phyloP scores from a whole-genome alignment of 768 basidiomycete species.

The Trametes cinnabarina region DNA sequence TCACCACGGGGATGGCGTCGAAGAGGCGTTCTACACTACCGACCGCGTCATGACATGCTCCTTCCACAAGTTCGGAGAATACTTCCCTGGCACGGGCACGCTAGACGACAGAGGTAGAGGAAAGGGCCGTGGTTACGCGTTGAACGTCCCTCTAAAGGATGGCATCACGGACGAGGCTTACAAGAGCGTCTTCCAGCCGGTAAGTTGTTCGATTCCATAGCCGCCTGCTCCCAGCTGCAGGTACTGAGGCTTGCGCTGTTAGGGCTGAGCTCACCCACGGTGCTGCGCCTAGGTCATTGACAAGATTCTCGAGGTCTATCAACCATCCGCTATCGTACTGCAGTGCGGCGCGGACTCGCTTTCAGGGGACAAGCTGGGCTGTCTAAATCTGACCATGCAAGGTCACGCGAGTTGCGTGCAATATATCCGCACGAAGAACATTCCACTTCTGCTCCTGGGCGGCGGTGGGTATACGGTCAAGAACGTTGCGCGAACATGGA shows the following conservation, averaged over 20 bases:
- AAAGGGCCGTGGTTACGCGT: slow-evolving; percentile 81
- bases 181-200: slow-evolving; percentile 87
- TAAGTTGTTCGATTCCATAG: slow-evolving; percentile 37
- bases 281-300: slow-evolving; percentile 60
- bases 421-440: slow-evolving; percentile 75
- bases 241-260: slow-evolving; percentile 17
- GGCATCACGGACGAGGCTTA: slow-evolving; percentile 91
- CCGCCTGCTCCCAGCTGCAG: not conserved
- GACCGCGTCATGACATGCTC: slow-evolving; percentile 97
- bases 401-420: slow-evolving; percentile 92
- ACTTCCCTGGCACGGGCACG: slow-evolving; percentile 87
- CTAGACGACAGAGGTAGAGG: slow-evolving; percentile 83
- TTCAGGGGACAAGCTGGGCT: slow-evolving; percentile 92
- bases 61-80: slow-evolving; percentile 97
- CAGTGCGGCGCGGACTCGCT: slow-evolving; percentile 98
- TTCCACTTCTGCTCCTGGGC: slow-evolving; percentile 88
- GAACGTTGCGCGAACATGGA: slow-evolving; percentile 94
- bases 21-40: slow-evolving; percentile 97
- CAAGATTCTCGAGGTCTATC: slow-evolving; percentile 83
- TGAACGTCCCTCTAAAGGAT: slow-evolving; percentile 93
- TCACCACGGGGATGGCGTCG: slow-evolving; percentile 98
- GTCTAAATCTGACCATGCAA: slow-evolving; percentile 93
- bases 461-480: slow-evolving; percentile 97
- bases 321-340: slow-evolving; percentile 83
- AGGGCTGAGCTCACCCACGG: slow-evolving; percentile 11